Percentiles rank a stretch among this genome's conserved stretches.
Conservation (phyloP, 768 basidiomycete genomes). For the Pleurotus tuoliensis region DNA sequence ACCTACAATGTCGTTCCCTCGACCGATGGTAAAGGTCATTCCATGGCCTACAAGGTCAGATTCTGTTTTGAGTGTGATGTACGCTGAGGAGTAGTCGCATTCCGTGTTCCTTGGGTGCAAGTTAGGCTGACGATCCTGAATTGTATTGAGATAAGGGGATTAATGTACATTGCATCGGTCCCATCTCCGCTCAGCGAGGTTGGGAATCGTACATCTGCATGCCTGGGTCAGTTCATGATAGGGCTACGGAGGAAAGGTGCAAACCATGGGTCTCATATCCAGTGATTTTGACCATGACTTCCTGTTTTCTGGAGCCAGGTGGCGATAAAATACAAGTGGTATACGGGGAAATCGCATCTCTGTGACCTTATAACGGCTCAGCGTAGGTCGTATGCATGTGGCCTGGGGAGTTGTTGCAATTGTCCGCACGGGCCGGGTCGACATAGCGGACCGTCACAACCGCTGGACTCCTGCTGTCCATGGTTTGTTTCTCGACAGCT, state of each 20-base stretch:
- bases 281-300: conserved; percentile 41
- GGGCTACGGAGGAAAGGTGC: conserved; percentile 9
- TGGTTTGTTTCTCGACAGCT: too few species aligned
- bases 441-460: too few species aligned
- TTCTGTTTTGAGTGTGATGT: conserved; percentile 76
- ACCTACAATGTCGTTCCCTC: conserved; percentile 89
- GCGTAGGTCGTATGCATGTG: too few species aligned
- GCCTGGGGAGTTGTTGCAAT: too few species aligned
- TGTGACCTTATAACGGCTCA: too few species aligned
- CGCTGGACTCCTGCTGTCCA: too few species aligned
- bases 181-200: conserved; percentile 90
- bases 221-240: neutral
- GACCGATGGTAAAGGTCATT: conserved; percentile 93
- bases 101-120: conserved; percentile 73
- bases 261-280: conserved; percentile 56
- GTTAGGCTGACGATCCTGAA: neutral
- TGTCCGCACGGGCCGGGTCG: too few species aligned
- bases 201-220: conserved; percentile 83
- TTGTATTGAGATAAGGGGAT: neutral
- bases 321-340: neutral
- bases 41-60: conserved; percentile 80
- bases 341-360: too few species aligned
- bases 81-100: conserved; percentile 95
- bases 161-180: conserved; percentile 81
- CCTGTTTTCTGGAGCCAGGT: neutral